A percentile compares a stretch with the other conserved stretches of the same genome.
phyloP scores from a whole-genome alignment of 2,329 filamentous ascomycete genomes.

The Zymoseptoria pseudotritici region DNA sequence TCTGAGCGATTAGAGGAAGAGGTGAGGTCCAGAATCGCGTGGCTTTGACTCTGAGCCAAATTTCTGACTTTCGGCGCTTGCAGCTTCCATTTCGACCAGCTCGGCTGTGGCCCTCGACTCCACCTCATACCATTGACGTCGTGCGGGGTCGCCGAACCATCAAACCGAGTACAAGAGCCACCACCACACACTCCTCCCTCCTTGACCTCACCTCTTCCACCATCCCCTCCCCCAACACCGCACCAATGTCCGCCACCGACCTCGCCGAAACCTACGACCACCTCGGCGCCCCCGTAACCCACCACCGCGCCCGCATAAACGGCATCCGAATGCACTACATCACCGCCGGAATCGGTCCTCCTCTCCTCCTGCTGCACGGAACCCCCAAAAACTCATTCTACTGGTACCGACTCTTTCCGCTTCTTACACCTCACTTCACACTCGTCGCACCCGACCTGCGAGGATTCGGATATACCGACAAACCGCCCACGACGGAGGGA shows the following conservation, averaged over 20 bases:
- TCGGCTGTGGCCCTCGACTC: no score
- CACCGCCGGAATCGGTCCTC: constrained; percentile 25
- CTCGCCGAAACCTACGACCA: constrained; percentile 28
- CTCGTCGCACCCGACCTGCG: constrained; percentile 33
- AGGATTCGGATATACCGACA: constrained; percentile 35
- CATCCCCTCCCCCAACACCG: not conserved
- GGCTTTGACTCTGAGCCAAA: no score
- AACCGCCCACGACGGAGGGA: constrained; percentile 32
- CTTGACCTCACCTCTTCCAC: not conserved
- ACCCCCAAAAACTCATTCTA: constrained; percentile 31
- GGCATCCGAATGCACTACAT: constrained; percentile 30
- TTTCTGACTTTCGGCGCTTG: no score
- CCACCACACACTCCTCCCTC: not conserved
- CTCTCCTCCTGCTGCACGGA: constrained; percentile 27
- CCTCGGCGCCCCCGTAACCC: constrained; percentile 20
- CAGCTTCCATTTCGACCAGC: no score
- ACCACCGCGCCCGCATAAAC: constrained; percentile 27
- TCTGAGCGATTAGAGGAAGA: no score
- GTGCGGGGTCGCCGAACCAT: not conserved
- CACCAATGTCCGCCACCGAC: constrained; percentile 6
- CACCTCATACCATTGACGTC: not conserved
- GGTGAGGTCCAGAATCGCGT: no score
- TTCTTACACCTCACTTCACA: constrained; percentile 31
- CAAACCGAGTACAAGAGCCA: not conserved
- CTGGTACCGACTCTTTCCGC: constrained; percentile 32